A percentile compares a stretch with the other conserved stretches of the same genome.
phyloP scores from a whole-genome alignment of 306 rosid species.

The Styphnolobium japonicum region DNA sequence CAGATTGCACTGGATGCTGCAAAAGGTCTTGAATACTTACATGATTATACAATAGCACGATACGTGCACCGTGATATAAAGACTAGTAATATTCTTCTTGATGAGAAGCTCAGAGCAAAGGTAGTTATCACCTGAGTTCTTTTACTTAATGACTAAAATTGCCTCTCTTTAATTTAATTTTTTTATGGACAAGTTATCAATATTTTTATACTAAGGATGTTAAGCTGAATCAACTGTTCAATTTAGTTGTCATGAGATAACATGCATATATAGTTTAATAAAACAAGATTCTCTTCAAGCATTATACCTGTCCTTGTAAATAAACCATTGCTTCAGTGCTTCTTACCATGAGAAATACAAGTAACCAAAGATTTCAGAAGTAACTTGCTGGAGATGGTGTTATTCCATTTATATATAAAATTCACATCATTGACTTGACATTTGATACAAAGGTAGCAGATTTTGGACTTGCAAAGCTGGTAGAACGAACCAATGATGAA shows the following conservation, averaged over 20 bases:
- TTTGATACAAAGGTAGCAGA: slow-evolving; percentile 60
- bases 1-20: slow-evolving; percentile 76
- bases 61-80: slow-evolving; percentile 80
- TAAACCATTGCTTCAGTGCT: background rate
- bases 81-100: slow-evolving; percentile 72
- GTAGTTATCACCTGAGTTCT: slow-evolving; percentile 27
- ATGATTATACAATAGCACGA: slow-evolving; percentile 64
- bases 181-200: background rate
- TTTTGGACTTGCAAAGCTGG: slow-evolving; percentile 75
- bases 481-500: slow-evolving; percentile 59
- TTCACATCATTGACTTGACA: background rate
- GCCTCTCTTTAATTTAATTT: background rate
- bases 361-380: background rate
- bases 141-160: background rate
- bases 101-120: slow-evolving; percentile 65
- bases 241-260: background rate
- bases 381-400: background rate
- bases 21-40: slow-evolving; percentile 79
- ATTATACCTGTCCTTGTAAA: background rate
- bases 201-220: background rate
- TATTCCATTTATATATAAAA: background rate
- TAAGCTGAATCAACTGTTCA: background rate
- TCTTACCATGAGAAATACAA: background rate
- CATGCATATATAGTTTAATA: background rate
- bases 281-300: background rate